Evolutionary conservation across 371 early-diverging fungal genomes (phyloP).

Genomic region (Circinella umbellata): DNA sequence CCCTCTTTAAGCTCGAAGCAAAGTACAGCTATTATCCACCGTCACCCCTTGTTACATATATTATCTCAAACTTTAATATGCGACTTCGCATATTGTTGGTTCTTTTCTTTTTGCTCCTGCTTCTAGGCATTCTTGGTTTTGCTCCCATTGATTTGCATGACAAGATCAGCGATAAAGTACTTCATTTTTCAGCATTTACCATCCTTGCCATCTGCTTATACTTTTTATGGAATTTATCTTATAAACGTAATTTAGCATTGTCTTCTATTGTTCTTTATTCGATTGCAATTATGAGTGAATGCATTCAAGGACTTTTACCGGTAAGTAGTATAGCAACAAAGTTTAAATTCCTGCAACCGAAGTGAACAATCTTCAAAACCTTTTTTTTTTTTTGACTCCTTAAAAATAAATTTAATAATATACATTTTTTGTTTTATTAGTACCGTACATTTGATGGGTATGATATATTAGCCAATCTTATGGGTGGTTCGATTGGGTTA

Average conservation of each 20-base stretch:
- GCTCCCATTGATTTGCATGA: conserved; percentile 45
- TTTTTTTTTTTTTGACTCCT: not conserved
- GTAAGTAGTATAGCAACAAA: conserved; percentile 22
- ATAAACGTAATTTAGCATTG: conserved; percentile 42
- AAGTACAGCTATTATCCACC: too few species aligned
- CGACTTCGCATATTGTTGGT: conserved; percentile 38
- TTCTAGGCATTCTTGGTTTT: conserved; percentile 52
- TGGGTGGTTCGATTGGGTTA: conserved; percentile 41
- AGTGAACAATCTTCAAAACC: not conserved
- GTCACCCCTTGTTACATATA: too few species aligned
- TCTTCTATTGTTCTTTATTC: conserved; percentile 26
- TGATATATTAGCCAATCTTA: conserved; percentile 51
- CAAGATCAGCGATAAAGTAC: conserved; percentile 46
- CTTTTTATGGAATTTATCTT: conserved; percentile 49
- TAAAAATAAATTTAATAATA: not conserved
- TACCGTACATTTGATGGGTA: conserved; percentile 53
- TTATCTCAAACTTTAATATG: conserved; percentile 26
- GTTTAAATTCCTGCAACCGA: too few species aligned
- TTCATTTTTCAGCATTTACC: conserved; percentile 44
- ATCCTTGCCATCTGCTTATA: conserved; percentile 42
- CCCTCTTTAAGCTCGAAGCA: too few species aligned
- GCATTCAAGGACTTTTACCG: conserved; percentile 50
- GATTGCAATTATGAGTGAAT: conserved; percentile 45
- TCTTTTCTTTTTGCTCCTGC: conserved; percentile 35
- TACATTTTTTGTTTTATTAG: conserved; percentile 20